Evolutionary conservation across 2,329 filamentous ascomycete genomes (phyloP).

Genomic region (Ophiostoma novo-ulmi): DNA sequence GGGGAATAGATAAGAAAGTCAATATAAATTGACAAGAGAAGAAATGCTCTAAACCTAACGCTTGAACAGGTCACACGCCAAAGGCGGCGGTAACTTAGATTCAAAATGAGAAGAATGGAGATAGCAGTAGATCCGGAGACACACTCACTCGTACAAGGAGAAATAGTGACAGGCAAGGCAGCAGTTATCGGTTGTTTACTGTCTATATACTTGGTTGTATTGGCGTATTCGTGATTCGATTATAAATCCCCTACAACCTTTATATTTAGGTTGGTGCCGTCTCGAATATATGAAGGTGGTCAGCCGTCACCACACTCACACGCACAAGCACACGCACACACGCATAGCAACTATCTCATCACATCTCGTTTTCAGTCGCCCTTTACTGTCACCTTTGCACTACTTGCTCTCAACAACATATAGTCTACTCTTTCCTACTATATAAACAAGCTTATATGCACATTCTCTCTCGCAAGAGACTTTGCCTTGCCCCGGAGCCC

Average conservation of each 20-base stretch:
- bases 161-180: not conserved
- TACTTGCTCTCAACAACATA: not conserved
- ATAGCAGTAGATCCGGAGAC: not conserved
- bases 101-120: not conserved
- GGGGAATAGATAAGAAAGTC: not conserved
- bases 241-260: not conserved
- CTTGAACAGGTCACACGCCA: not conserved
- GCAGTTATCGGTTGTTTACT: not conserved
- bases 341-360: not conserved
- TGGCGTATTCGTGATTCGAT: not conserved
- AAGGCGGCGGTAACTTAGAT: not conserved
- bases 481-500: not conserved
- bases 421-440: not conserved
- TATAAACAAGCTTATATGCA: not conserved
- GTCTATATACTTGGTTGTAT: not conserved
- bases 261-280: not conserved
- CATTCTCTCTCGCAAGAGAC: not conserved
- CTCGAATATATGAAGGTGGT: conserved; percentile 8
- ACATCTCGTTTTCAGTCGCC: not conserved
- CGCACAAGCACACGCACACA: too few relatives aligned
- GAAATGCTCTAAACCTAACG: too few relatives aligned
- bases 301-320: not conserved
- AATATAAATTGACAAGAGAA: not conserved
- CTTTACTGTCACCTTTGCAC: not conserved
- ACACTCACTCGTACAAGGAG: not conserved